Percentiles rank a stretch among this genome's conserved stretches.
Evolutionary conservation across 805 yeast species (phyloP).

Genomic region (Saccharomycodes ludwigii): DNA sequence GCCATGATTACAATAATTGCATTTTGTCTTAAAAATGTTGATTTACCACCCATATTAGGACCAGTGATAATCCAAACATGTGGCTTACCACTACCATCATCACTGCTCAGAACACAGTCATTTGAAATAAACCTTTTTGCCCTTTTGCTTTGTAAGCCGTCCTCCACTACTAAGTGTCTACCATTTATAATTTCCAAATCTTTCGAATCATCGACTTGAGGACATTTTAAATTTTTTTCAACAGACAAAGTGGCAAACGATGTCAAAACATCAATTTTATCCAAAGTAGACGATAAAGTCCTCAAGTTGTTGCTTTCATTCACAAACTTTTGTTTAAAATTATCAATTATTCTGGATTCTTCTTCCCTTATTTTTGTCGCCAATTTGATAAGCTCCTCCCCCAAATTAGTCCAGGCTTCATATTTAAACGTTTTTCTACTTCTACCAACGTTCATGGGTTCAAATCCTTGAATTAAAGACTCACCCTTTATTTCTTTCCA

Average conservation of each 20-base stretch:
- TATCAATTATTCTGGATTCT: slow-evolving; percentile 42
- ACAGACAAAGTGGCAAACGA: slow-evolving; percentile 62
- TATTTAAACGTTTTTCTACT: too few species aligned
- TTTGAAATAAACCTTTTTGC: slow-evolving; percentile 21
- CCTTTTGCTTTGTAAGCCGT: slow-evolving; percentile 41
- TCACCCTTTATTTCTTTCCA: too few species aligned
- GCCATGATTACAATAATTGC: slow-evolving; percentile 58
- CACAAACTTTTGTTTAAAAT: slow-evolving; percentile 36
- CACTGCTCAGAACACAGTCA: slow-evolving; percentile 17
- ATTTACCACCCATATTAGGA: slow-evolving; percentile 84
- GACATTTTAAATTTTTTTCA: slow-evolving; percentile 59
- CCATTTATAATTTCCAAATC: slow-evolving; percentile 48
- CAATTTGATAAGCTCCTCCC: slow-evolving; percentile 32
- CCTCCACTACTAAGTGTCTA: slow-evolving; percentile 79
- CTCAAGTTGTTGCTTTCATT: slow-evolving; percentile 35
- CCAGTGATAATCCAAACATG: slow-evolving; percentile 63
- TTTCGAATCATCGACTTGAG: slow-evolving; percentile 39
- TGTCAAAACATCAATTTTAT: slow-evolving; percentile 56
- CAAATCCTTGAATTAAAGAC: too few species aligned
- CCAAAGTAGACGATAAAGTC: slow-evolving; percentile 36
- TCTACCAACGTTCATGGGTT: too few species aligned
- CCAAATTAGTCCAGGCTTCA: slow-evolving; percentile 42
- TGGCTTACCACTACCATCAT: slow-evolving; percentile 10
- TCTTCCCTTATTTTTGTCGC: slow-evolving; percentile 37
- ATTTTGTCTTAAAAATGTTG: slow-evolving; percentile 62